Evolutionary conservation across 2,329 filamentous ascomycete species (phyloP).

Genomic region (Emergomyces pasteurianus): DNA sequence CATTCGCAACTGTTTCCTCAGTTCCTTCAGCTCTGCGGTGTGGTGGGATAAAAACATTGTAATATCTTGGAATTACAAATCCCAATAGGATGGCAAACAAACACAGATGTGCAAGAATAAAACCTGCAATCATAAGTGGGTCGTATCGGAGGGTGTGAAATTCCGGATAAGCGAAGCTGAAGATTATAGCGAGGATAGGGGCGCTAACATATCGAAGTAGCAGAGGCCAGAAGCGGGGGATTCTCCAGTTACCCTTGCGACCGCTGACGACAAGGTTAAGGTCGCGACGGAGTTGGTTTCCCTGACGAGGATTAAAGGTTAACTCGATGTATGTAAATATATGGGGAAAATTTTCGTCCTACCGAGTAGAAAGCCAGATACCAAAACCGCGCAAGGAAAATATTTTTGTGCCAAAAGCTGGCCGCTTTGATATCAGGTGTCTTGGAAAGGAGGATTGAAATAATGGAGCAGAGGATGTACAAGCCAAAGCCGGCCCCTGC

Average conservation of each 20-base stretch:
- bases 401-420: slow-evolving; percentile 31
- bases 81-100: slow-evolving; percentile 38
- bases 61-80: slow-evolving; percentile 43
- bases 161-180: slow-evolving; percentile 40
- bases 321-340: not conserved
- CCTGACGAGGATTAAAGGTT: slow-evolving; percentile 23
- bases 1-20: slow-evolving; percentile 7
- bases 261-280: slow-evolving; percentile 41
- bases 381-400: slow-evolving; percentile 36
- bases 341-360: slow-evolving; percentile 14
- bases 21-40: slow-evolving; percentile 37
- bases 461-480: slow-evolving; percentile 34
- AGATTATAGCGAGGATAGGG: slow-evolving; percentile 41
- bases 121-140: slow-evolving; percentile 41
- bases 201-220: slow-evolving; percentile 41
- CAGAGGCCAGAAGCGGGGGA: slow-evolving; percentile 41
- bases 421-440: slow-evolving; percentile 33
- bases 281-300: slow-evolving; percentile 42
- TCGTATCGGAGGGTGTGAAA: slow-evolving; percentile 40
- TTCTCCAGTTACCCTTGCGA: slow-evolving; percentile 44
- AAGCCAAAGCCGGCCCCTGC: slow-evolving; percentile 43
- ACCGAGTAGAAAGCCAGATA: slow-evolving; percentile 48
- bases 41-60: slow-evolving; percentile 40
- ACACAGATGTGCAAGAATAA: slow-evolving; percentile 37
- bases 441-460: slow-evolving; percentile 31